phyloP scores from a whole-genome alignment of 257 asterid genomes.

The Petrea volubilis region DNA sequence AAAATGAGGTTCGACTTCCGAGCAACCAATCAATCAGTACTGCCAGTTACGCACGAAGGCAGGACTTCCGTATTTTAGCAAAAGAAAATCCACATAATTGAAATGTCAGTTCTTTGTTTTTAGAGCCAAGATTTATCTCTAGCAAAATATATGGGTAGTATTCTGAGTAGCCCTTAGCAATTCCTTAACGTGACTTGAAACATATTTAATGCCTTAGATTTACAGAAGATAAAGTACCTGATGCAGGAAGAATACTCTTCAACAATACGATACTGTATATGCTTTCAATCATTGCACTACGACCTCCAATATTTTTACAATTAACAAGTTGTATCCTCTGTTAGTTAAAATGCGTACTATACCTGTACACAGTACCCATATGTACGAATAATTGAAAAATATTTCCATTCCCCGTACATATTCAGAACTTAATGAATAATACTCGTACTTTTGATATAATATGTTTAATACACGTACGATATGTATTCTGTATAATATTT shows the following conservation, averaged over 20 bases:
- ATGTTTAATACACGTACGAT: no score
- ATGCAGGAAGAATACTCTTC: conserved; percentile 8
- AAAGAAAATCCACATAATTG: neutral
- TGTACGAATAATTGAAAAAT: no score
- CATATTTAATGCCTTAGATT: neutral
- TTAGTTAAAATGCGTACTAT: no score
- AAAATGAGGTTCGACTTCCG: neutral
- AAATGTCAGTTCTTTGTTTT: neutral
- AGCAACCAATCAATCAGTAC: neutral
- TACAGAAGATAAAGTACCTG: neutral
- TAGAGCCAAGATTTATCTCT: neutral
- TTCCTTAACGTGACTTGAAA: neutral
- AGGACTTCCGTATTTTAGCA: neutral
- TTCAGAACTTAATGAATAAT: no score
- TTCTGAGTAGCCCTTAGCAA: neutral
- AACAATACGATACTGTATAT: neutral
- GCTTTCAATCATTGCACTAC: neutral
- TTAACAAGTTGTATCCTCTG: neutral
- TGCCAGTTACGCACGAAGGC: neutral
- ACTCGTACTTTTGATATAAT: no score
- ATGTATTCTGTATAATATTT: no score
- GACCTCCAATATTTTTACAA: neutral
- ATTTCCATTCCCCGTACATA: no score
- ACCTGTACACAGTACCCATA: no score
- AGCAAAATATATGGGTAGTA: neutral